These are phyloP conservation scores for Lactarius trivialis DNA, from an alignment of 768 basidiomycete species.

Conservation along the genomic window DNA sequence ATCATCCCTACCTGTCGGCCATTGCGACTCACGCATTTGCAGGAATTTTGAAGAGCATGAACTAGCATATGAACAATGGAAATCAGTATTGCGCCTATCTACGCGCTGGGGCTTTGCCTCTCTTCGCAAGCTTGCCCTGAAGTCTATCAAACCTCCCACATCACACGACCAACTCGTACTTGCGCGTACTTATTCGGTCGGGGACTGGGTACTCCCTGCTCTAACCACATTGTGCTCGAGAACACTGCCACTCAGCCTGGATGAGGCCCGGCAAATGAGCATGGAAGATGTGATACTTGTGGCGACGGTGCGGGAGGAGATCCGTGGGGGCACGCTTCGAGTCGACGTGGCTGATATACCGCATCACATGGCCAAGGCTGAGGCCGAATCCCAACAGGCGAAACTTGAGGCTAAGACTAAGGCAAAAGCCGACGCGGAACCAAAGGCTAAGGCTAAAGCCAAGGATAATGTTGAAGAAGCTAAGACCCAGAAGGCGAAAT, in stretches of 20 bases:
- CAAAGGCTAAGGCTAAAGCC: too few relatives aligned
- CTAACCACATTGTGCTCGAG: neutral
- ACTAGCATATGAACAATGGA: conserved; percentile 11
- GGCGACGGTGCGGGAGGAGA: neutral
- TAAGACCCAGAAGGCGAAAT: too few relatives aligned
- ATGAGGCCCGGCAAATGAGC: neutral
- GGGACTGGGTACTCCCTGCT: neutral
- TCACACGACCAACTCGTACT: conserved; percentile 2
- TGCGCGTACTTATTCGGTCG: conserved; percentile 1
- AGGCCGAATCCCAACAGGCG: too few relatives aligned
- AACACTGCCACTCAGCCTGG: neutral
- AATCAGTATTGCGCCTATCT: conserved; percentile 7
- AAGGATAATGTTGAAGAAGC: too few relatives aligned
- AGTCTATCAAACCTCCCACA: neutral
- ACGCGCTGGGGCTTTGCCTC: conserved; percentile 13
- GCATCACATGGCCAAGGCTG: neutral
- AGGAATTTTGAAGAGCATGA: neutral
- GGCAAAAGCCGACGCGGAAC: too few relatives aligned
- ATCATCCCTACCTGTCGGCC: neutral
- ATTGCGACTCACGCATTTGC: too few relatives aligned
- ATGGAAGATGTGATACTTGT: conserved; percentile 1
- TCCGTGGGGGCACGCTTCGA: neutral
- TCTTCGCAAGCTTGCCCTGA: conserved; percentile 14
- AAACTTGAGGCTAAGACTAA: too few relatives aligned
- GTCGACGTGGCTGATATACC: neutral